Base-by-base conservation (phyloP, 805 yeast genomes). In the Lachancea meyersii region DNA sequence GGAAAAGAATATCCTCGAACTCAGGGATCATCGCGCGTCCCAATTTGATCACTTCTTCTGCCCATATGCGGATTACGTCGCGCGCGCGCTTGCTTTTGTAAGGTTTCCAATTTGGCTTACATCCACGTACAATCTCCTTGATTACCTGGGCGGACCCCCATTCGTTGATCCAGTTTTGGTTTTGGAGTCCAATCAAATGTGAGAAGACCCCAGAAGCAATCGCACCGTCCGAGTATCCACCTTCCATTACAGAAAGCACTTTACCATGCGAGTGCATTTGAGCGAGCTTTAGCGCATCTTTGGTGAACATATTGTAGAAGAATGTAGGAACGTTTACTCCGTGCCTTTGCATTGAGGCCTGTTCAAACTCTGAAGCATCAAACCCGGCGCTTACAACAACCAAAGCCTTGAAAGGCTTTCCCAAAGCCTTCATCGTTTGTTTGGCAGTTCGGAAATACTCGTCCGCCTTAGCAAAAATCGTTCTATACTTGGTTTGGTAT, bases 191-290 rank as follows among this genome's bases (percentile, higher is more conserved):
- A 30, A 82, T 75, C 42, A 86, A 63, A 58, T 86, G 94, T 4
- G 93, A 76, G 56, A 84, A 82, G 0, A 82, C 79, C 10, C 95
- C 95, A 1, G 93, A 82, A 1, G 80, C 63, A 14, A 86, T 69
- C 0, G 95, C 95, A 3, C 83, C 82, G 53, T 85, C 88, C 0
- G 93, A 81, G 57, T 86, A 86, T 1, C 95, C 95, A 20, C 95
- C 95, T 64, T 86, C 95, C 49, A 86, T 63, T 18, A 86, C 61
- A 1, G 94, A 83, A 0, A 86, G 50, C 0, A 85, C 66, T 45
- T 76, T 76, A 9, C 89, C 84, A 9, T 71, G 62, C 5, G 81
- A 65, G 52, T 75, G 82, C 37, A 74, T 68, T 44, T 80, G 74
- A 4, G 93, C 85, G 35, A 86, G 62, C 42, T 72, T 74, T n/a